Base-by-base conservation (phyloP, 2,329 filamentous ascomycete species). In the Leptodontidium sp. region DNA sequence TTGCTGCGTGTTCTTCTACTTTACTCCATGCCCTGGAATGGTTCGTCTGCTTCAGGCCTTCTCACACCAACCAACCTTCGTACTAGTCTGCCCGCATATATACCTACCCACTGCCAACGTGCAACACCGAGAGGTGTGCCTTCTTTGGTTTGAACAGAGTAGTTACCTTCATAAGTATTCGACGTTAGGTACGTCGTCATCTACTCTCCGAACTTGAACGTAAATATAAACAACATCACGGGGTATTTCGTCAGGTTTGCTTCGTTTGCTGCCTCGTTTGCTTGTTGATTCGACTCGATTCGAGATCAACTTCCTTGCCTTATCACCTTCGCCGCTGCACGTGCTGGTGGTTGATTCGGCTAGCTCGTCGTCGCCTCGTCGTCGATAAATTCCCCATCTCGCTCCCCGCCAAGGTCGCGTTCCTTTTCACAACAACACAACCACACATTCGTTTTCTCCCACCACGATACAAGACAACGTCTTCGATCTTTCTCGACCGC, bases 401-500 rank as follows among this genome's bases (percentile, higher is more conserved):
- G 26, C 21, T 15, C 43, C 57, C n/a, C 49, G 14, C 35, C 61
- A 55, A 64, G 7, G 6, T 55, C 61, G 32, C 32, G n/a, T 38
- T 35, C 15, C 24, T 35, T 65, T 64, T 14, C 1, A 47, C 47
- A 47, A 35, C 26, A 52, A 47, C 47, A 64, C 63, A 49, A 57
- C 6, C 26, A 64, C 52, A 59, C 67, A 61, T 55, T 65, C 57
- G 47, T 61, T 64, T 65, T 47, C 55, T 53, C 40, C 47, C 50
- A 55, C 35, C 24, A 38, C 29, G 65, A 11, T 67, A 64, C 67
- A 38, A 64, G 17, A 66, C 35, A 61, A 64, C 24, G 14, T 61
- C 61, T 26, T 68, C 63, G 35, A 57, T 68, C 68, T 68, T 26
- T 26, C 9, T 59, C 58, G 64, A 64, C 55, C 67, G 4, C 64